Evolutionary conservation across 2,329 filamentous ascomycete genomes (phyloP), one percentile per base, ranked within the genome.

Genomic region (Fusarium verticillioides): DNA sequence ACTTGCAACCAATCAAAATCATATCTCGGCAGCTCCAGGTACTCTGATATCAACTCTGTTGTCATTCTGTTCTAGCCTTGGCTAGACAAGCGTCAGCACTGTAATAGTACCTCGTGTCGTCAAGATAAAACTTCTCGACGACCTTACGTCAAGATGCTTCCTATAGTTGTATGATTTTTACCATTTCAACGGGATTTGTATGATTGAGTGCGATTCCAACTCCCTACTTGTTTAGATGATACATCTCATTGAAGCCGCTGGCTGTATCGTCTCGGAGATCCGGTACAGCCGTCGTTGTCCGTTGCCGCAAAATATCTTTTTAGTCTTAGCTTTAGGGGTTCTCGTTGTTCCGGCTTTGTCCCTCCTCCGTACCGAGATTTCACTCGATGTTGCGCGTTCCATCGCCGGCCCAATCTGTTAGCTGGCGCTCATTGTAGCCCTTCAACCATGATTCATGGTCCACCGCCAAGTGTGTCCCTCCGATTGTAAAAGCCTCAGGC

Each of bases 401-500:
- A 78, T 73, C 73, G 56, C 66, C 63, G 71, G 69, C 62, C 74
- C 74, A 70, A 69, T 72, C 71, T 72, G 62, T 53, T 70, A 69
- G 68, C 68, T 77, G 72, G 69, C 63, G 62, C 59, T 68, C 67
- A 62, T 77, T 65, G 64, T 76, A 61, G 67, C 67, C 67, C 64
- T 76, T 69, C 66, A 56, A 75, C 79, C 78, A 80, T 80, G 77
- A 80, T 78, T 79, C 78, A 80, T 80, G 78, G 77, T 75, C 78
- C 78, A 80, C 78, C 74, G 72, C 78, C 77, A 79, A 79, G 78
- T 71, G 73, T 71, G 78, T 78, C 72, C 73, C 67, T 75, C 72
- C 65, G 74, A 71, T 74, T 72, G 75, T 77, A 78, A 79, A 79
- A 77, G 77, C 80, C 80, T 82, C 75, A 82, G 80, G 80, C 79